Base-by-base conservation (phyloP, 768 basidiomycete species). In the Lentinula boryana region DNA sequence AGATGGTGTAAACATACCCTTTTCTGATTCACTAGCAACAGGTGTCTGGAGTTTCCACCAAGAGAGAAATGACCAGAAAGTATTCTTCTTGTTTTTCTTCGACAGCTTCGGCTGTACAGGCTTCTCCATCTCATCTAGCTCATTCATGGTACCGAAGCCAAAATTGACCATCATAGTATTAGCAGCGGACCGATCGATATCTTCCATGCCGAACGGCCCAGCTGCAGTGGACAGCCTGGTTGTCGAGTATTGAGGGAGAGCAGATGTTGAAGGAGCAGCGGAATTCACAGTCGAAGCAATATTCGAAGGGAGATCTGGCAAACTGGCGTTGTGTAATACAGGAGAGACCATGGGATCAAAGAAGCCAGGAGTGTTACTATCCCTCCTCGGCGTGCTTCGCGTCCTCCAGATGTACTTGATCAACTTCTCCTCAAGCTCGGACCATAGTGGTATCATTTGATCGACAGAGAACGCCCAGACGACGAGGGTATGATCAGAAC, bases 381-480 rank as follows among this genome's bases (percentile, higher is more conserved):
- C 74, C 62, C 69, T 51, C 2, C 65, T 64, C 35, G 71, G 60
- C 2, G 61, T 62, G 56, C 68, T 63, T 21, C 84, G 79, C 9
- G 76, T 77, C 44, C 79, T 74, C 91, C 92, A 93, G 57, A 95
- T 87, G 66, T 88, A 86, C 67, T 85, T 84, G 76, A 93, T 91
- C 69, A 94, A 78, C 64, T 86, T 85, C 41, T 87, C 82, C 65
- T 91, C 88, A 64, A 91, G 88, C 67, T 90, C 89, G 56, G 80
- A 80, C 69, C 81, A 86, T 16, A 86, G 72, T 0, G 87, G 84
- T 61, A 93, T 85, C 64, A 95, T 87, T 44, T 69, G 68, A 62
- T 84, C 83, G 44, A 93, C 76, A 62, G 83, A 78, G 70, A 93
- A 89, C 1, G 86, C 82, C 92, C 92, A 95, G 23, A 93, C 82